Conservation (phyloP, 441 rosid genomes). For the California macrophylla region DNA sequence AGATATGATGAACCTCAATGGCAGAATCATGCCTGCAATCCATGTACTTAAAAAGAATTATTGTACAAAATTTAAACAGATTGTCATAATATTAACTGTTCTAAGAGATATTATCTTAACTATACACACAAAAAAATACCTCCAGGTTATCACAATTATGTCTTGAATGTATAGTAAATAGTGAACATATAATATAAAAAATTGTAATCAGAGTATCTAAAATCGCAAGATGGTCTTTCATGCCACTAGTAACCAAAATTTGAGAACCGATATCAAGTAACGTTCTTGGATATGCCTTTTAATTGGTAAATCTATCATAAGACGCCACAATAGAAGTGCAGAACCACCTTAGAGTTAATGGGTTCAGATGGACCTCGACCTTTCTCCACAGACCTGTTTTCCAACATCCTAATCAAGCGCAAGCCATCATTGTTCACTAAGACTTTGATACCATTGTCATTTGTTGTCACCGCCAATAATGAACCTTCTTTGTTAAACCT, state of each 20-base stretch:
- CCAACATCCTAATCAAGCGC: constrained; percentile 48
- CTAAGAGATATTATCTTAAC: background rate
- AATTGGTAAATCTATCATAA: background rate
- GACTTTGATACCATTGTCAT: constrained; percentile 58
- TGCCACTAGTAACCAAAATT: background rate
- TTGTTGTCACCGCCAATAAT: constrained; percentile 67
- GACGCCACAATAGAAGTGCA: background rate
- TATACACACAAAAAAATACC: background rate
- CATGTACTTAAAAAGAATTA: background rate
- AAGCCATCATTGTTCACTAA: constrained; percentile 66
- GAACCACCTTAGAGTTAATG: constrained; percentile 26
- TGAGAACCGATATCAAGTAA: background rate
- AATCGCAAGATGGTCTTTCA: background rate
- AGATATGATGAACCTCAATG: background rate
- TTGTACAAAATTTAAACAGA: background rate
- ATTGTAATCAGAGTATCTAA: background rate
- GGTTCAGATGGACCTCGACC: constrained; percentile 51
- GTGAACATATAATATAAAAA: too few relatives aligned
- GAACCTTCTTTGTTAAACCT: constrained; percentile 73
- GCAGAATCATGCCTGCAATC: background rate
- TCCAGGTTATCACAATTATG: background rate
- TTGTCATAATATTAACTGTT: background rate
- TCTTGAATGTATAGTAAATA: background rate
- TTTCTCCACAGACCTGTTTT: constrained; percentile 43
- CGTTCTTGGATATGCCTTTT: background rate